A percentile compares a stretch with the other conserved stretches of the same genome.
These are phyloP conservation scores for Pseudonitzschia multistriata DNA, from an alignment of 108 stramenopile species.

Conservation along the genomic window DNA sequence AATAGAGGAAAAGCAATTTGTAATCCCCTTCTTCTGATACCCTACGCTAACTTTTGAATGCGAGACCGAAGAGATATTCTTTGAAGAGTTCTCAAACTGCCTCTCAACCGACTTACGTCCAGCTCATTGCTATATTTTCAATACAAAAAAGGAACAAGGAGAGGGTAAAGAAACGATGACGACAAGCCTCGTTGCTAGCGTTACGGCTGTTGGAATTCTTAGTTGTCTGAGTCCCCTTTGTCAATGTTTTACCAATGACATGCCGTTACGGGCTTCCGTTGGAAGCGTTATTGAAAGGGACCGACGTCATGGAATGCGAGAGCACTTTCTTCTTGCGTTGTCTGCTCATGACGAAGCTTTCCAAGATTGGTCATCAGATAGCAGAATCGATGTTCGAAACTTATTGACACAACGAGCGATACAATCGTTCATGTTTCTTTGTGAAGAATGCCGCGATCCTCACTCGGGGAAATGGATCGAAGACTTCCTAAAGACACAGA, in stretches of 20 bases:
- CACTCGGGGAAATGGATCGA: slow-evolving; percentile 57
- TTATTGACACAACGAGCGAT: slow-evolving; percentile 67
- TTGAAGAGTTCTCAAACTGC: too few relatives aligned
- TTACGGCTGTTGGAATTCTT: slow-evolving; percentile 1
- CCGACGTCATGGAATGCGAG: background rate
- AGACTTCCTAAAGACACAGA: slow-evolving; percentile 31
- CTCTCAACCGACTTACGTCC: too few relatives aligned
- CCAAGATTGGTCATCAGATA: slow-evolving; percentile 14
- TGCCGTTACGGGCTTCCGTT: background rate
- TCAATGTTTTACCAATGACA: background rate
- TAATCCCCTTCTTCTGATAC: too few relatives aligned
- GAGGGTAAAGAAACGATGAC: background rate
- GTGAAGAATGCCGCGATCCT: slow-evolving; percentile 67
- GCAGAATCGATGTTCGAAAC: slow-evolving; percentile 41
- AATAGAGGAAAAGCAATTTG: background rate
- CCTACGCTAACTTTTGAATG: too few relatives aligned
- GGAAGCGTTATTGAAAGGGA: background rate
- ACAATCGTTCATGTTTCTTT: slow-evolving; percentile 66
- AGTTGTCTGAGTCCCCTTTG: background rate
- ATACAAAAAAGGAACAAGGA: background rate
- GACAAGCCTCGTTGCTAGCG: background rate
- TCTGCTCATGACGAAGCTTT: background rate
- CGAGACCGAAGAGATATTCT: background rate
- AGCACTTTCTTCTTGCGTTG: background rate
- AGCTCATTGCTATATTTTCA: too few relatives aligned